Conservation (phyloP, 1,284 basidiomycete genomes). For the Boletus semigastroideus region DNA sequence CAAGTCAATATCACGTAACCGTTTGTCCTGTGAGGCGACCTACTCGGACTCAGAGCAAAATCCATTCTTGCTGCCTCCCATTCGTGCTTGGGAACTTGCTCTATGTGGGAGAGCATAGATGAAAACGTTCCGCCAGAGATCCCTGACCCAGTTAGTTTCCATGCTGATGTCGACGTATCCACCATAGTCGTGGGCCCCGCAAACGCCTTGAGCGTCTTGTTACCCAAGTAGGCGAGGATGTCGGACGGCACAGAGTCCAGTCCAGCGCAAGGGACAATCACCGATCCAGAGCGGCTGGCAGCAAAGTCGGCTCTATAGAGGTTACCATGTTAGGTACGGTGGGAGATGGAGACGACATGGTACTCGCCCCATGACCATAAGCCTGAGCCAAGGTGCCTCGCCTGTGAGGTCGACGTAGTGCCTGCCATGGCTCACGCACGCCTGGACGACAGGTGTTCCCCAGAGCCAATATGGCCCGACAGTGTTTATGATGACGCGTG, state of each 20-base stretch:
- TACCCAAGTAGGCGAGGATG: constrained; percentile 50
- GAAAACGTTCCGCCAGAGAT: constrained; percentile 73
- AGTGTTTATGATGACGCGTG: constrained; percentile 65
- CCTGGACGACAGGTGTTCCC: constrained; percentile 62
- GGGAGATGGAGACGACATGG: constrained; percentile 7
- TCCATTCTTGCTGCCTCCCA: constrained; percentile 35
- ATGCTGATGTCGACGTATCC: constrained; percentile 45
- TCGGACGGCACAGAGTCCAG: constrained; percentile 66
- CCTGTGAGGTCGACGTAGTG: constrained; percentile 69
- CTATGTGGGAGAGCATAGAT: constrained; percentile 48
- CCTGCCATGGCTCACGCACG: constrained; percentile 43
- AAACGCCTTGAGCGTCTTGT: constrained; percentile 43
- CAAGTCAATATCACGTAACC: constrained; percentile 2
- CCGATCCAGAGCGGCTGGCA: constrained; percentile 51
- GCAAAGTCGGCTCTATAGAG: constrained; percentile 50
- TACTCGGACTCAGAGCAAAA: constrained; percentile 61
- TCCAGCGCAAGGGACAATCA: constrained; percentile 59
- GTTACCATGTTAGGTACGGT: constrained; percentile 4
- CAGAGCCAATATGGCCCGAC: constrained; percentile 66
- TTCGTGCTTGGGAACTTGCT: constrained; percentile 46
- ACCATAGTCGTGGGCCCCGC: constrained; percentile 38
- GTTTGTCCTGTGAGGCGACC: constrained; percentile 10
- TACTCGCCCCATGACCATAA: constrained; percentile 48
- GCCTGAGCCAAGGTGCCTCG: constrained; percentile 53
- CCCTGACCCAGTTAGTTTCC: constrained; percentile 45